Evolutionary conservation across 1,284 basidiomycete genomes (phyloP).

Genomic region (Pyrrhoderma noxium): DNA sequence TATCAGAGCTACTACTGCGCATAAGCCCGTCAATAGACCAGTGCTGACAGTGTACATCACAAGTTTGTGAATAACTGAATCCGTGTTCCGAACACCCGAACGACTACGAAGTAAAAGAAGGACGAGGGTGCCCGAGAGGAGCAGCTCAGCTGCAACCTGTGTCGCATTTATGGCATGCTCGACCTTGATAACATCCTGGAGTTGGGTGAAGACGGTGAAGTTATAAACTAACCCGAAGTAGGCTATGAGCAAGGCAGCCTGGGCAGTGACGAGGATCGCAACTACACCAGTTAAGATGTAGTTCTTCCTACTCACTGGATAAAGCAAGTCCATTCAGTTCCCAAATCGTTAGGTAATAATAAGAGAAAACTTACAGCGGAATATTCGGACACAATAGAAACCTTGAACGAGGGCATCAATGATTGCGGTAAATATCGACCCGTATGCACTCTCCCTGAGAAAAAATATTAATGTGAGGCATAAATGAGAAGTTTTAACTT

Average conservation of each 20-base stretch:
- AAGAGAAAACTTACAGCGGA: neutral
- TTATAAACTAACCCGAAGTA: neutral
- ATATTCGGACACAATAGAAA: slow-evolving; percentile 25
- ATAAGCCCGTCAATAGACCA: slow-evolving; percentile 8
- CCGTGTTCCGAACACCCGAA: neutral
- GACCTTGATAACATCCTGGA: neutral
- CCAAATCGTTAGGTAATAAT: no score
- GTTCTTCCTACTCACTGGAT: neutral
- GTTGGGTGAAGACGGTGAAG: neutral
- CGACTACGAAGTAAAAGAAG: slow-evolving; percentile 1
- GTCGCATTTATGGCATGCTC: slow-evolving; percentile 2
- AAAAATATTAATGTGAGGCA: neutral
- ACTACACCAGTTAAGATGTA: neutral
- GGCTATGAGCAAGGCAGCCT: neutral
- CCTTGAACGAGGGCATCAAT: slow-evolving; percentile 1
- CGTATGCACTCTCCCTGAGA: neutral
- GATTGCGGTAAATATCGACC: slow-evolving; percentile 1
- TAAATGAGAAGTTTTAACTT: neutral
- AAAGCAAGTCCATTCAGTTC: no score
- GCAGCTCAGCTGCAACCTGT: slow-evolving; percentile 5
- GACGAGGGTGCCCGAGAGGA: slow-evolving; percentile 3
- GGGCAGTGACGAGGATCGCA: neutral
- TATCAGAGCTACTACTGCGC: slow-evolving; percentile 9
- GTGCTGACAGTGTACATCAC: slow-evolving; percentile 8
- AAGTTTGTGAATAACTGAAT: slow-evolving; percentile 8